Conservation (phyloP, 1,139 yeast species). For the Hansenula sp. region DNA sequence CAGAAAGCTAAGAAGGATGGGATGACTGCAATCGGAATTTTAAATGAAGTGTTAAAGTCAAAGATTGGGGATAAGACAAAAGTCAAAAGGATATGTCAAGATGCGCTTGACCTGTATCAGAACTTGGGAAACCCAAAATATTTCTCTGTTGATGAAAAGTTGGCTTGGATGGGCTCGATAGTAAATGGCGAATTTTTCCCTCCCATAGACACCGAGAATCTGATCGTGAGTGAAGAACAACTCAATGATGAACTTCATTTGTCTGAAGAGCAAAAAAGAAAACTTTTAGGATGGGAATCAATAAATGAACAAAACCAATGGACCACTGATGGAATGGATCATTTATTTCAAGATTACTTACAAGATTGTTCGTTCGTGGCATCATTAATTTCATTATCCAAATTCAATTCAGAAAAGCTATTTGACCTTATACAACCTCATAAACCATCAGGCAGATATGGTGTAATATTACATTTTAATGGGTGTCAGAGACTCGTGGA, state of each 20-base stretch:
- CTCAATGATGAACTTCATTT: conserved; percentile 6
- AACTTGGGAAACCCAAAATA: conserved; percentile 3
- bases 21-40: conserved; percentile 3
- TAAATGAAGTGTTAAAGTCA: conserved; percentile 16
- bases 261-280: conserved; percentile 7
- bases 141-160: conserved; percentile 22
- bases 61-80: not conserved
- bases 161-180: conserved; percentile 44
- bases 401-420: conserved; percentile 16
- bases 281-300: conserved; percentile 16
- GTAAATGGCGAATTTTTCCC: conserved; percentile 29
- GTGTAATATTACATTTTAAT: conserved; percentile 45
- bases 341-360: conserved; percentile 47
- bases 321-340: conserved; percentile 26
- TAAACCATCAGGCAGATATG: conserved; percentile 29
- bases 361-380: conserved; percentile 80
- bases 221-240: conserved; percentile 17
- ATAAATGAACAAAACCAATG: conserved; percentile 22
- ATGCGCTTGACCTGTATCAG: conserved; percentile 11
- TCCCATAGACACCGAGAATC: conserved; percentile 27
- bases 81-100: conserved; percentile 1
- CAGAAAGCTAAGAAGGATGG: conserved; percentile 6
- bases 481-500: conserved; percentile 52
- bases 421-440: conserved; percentile 29
- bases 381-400: conserved; percentile 44